Evolutionary conservation across 768 basidiomycete species (phyloP).

Genomic region (Suillus placidus): DNA sequence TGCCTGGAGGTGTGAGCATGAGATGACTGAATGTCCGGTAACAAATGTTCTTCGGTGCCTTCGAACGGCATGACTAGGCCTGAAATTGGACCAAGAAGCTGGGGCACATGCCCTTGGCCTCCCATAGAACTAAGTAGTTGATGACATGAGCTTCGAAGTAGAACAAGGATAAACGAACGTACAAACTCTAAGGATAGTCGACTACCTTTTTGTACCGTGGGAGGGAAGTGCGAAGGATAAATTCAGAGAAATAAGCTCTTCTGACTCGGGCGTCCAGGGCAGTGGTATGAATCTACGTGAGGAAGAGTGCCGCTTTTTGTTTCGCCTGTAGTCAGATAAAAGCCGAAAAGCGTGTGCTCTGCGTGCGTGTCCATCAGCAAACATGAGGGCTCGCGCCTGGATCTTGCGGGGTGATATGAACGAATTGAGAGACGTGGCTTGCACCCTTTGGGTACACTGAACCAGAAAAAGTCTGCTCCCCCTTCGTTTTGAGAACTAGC

Average conservation of each 20-base stretch:
- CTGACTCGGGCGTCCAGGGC: neutral
- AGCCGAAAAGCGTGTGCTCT: constrained; percentile 28
- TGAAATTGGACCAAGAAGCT: neutral
- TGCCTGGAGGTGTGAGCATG: constrained; percentile 16
- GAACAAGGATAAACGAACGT: neutral
- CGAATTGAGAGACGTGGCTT: constrained; percentile 12
- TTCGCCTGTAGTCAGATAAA: constrained; percentile 28
- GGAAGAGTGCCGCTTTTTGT: neutral
- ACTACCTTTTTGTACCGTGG: constrained; percentile 10
- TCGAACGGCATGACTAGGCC: constrained; percentile 11
- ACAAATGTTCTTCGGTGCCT: constrained; percentile 19
- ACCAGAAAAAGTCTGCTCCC: constrained; percentile 21
- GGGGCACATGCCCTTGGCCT: neutral
- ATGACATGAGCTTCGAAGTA: neutral
- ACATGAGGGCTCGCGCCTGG: constrained; percentile 32
- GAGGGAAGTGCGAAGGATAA: constrained; percentile 2
- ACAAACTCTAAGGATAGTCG: neutral
- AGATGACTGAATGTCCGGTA: constrained; percentile 22
- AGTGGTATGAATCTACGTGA: neutral
- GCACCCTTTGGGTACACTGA: constrained; percentile 8
- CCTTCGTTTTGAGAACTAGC: constrained; percentile 33
- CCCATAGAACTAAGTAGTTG: constrained; percentile 1
- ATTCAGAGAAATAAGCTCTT: neutral
- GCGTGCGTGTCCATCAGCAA: constrained; percentile 24
- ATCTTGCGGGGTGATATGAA: constrained; percentile 21